Evolutionary conservation across 169 alveolate species (phyloP).

Genomic region (Plasmodium vivax): DNA sequence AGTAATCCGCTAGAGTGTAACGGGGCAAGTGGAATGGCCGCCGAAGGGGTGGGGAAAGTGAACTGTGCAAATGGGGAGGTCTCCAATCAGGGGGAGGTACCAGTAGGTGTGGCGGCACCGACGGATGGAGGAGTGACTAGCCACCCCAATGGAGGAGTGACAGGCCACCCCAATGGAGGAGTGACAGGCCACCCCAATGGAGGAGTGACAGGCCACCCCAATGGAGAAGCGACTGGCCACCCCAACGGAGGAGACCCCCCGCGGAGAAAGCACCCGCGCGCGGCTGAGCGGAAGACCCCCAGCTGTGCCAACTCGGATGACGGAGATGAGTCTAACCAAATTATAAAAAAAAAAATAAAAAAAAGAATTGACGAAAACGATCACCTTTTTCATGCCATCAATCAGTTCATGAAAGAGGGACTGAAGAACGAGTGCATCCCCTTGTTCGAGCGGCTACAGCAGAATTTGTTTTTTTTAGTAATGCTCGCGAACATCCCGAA

Average conservation of each 20-base stretch:
- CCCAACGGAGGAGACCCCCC: background rate
- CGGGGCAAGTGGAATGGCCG: background rate
- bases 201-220: too few relatives aligned
- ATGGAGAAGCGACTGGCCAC: too few relatives aligned
- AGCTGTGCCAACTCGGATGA: background rate
- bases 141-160: background rate
- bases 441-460: slow-evolving; percentile 46
- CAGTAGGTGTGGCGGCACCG: too few relatives aligned
- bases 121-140: background rate
- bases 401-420: slow-evolving; percentile 36
- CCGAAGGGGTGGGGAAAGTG: background rate
- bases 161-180: too few relatives aligned
- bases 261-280: background rate
- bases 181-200: too few relatives aligned
- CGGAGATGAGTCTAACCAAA: background rate
- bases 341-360: slow-evolving; percentile 28
- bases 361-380: slow-evolving; percentile 37
- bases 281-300: background rate
- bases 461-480: slow-evolving; percentile 59
- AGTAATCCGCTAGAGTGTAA: background rate
- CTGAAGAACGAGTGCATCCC: slow-evolving; percentile 66
- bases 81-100: background rate
- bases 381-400: slow-evolving; percentile 22
- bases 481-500: slow-evolving; percentile 48
- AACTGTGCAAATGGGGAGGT: background rate